phyloP scores from a whole-genome alignment of 768 basidiomycete species.

The Kwoniella dendrophila region DNA sequence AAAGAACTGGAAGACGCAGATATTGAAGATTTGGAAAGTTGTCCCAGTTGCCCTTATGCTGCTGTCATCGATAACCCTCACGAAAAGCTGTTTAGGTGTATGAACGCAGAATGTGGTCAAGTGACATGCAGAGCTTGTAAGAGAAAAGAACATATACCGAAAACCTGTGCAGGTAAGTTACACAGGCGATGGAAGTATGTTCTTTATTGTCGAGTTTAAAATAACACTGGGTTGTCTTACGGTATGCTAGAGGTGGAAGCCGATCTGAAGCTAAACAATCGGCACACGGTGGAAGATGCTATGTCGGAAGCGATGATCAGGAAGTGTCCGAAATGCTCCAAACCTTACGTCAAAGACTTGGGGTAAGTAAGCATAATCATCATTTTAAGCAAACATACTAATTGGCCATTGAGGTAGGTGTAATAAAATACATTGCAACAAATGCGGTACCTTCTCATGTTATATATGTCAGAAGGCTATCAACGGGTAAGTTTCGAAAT shows the following conservation, averaged over 20 bases:
- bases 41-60: constrained; percentile 87
- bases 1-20: constrained; percentile 78
- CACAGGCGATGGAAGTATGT: too few species aligned
- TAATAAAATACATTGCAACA: constrained; percentile 74
- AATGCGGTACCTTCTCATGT: constrained; percentile 75
- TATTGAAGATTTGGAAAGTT: constrained; percentile 79
- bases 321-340: constrained; percentile 81
- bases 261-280: constrained; percentile 71
- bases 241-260: constrained; percentile 63
- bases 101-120: constrained; percentile 65
- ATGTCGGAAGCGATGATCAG: constrained; percentile 89
- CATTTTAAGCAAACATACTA: background rate
- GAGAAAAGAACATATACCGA: constrained; percentile 60
- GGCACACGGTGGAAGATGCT: constrained; percentile 84
- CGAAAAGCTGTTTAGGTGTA: constrained; percentile 67
- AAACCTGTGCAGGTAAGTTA: constrained; percentile 53
- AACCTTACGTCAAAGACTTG: constrained; percentile 60
- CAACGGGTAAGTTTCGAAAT: constrained; percentile 20
- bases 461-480: constrained; percentile 79
- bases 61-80: constrained; percentile 71
- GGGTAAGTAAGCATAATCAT: constrained; percentile 31
- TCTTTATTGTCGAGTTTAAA: background rate
- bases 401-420: constrained; percentile 57
- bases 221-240: background rate
- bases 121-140: constrained; percentile 81